Percentiles rank a stretch among this genome's conserved stretches.
Evolutionary conservation across 306 rosid species (phyloP).

Genomic region (Corylus avellana): DNA sequence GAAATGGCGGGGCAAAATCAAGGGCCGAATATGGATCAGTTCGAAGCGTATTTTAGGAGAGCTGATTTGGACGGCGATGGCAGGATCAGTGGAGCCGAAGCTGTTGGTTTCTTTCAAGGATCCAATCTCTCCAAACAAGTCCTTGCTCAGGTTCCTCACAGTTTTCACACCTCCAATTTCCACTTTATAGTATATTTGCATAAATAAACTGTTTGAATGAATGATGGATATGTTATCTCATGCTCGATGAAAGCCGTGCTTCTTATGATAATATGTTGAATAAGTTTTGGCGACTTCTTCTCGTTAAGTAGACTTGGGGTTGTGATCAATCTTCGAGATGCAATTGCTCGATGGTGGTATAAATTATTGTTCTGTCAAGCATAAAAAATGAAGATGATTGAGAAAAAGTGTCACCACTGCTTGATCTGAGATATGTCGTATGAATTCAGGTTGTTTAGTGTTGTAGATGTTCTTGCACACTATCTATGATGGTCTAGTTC

Average conservation of each 20-base stretch:
- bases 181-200: background rate
- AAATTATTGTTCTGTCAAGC: background rate
- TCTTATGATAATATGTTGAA: background rate
- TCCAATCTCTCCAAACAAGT: slow-evolving; percentile 79
- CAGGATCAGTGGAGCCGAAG: slow-evolving; percentile 91
- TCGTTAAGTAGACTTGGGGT: background rate
- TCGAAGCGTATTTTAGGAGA: slow-evolving; percentile 67
- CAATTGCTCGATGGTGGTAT: background rate
- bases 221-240: background rate
- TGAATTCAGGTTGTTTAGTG: background rate
- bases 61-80: slow-evolving; percentile 99
- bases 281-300: background rate
- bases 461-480: background rate
- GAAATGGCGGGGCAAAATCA: slow-evolving; percentile 35
- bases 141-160: slow-evolving; percentile 73
- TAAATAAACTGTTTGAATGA: slow-evolving; percentile 5
- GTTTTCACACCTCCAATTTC: background rate
- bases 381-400: background rate
- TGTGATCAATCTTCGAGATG: background rate
- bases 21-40: slow-evolving; percentile 69
- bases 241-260: background rate
- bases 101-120: slow-evolving; percentile 82
- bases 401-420: background rate
- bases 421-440: background rate
- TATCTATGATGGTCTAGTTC: background rate